These are phyloP conservation scores for Irpex sp. DNA, from an alignment of 1,284 basidiomycete species.

Conservation along the genomic window DNA sequence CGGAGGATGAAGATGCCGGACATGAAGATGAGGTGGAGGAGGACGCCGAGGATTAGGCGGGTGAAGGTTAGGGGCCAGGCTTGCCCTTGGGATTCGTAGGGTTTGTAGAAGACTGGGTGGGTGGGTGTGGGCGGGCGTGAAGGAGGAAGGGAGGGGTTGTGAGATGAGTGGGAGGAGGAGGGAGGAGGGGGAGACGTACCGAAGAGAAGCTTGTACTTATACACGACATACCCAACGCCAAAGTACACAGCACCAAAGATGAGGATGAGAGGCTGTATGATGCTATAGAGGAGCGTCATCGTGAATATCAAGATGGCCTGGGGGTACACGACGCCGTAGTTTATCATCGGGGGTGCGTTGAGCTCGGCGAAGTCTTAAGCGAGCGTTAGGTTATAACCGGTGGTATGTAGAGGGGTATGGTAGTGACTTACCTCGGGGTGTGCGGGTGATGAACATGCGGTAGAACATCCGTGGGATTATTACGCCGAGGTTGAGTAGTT, in stretches of 20 bases:
- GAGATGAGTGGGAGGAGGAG: neutral
- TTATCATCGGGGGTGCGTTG: conserved; percentile 96
- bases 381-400: neutral
- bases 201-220: conserved; percentile 96
- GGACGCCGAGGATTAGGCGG: conserved; percentile 82
- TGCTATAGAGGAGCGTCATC: conserved; percentile 90
- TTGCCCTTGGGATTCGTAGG: conserved; percentile 89
- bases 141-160: neutral
- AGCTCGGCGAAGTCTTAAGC: conserved; percentile 83
- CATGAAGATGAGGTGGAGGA: conserved; percentile 91
- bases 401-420: conserved; percentile 4
- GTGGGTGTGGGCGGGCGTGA: neutral
- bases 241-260: conserved; percentile 96
- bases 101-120: conserved; percentile 79
- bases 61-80: conserved; percentile 92
- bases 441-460: conserved; percentile 71
- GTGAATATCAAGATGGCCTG: conserved; percentile 95
- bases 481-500: conserved; percentile 85
- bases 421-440: conserved; percentile 60
- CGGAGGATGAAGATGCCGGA: conserved; percentile 87
- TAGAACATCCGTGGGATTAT: conserved; percentile 72
- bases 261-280: conserved; percentile 91
- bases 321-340: conserved; percentile 90
- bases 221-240: conserved; percentile 87
- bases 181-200: conserved; percentile 42